phyloP scores from a whole-genome alignment of 768 basidiomycete genomes.

The Brasilioporus rufonigricans region DNA sequence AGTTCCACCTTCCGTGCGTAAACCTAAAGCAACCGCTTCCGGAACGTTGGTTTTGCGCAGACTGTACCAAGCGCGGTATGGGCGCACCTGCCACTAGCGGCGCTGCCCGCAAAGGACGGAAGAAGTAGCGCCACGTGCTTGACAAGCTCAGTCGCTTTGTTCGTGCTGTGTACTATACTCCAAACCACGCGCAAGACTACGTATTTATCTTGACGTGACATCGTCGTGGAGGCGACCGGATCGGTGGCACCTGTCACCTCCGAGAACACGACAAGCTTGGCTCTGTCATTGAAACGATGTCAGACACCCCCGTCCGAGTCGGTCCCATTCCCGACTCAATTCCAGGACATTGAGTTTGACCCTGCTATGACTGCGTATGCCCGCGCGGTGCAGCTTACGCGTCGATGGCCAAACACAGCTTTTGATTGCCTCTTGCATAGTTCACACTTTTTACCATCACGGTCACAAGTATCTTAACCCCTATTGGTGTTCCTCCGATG shows the following conservation, averaged over 20 bases:
- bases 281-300: background rate
- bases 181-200: background rate
- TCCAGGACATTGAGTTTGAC: background rate
- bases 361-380: background rate
- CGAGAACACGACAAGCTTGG: background rate
- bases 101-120: constrained; percentile 40
- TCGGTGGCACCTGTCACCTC: background rate
- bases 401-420: background rate
- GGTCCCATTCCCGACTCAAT: background rate
- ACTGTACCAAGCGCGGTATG: constrained; percentile 44
- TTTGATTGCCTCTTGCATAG: background rate
- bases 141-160: background rate
- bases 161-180: background rate
- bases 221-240: background rate
- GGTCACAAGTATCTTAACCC: constrained; percentile 2
- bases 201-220: constrained; percentile 1
- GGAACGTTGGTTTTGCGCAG: constrained; percentile 57
- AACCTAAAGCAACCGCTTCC: constrained; percentile 54
- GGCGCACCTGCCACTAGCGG: constrained; percentile 27
- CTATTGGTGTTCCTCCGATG: constrained; percentile 4
- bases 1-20: constrained; percentile 67
- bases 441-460: background rate
- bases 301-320: background rate
- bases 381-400: background rate
- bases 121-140: constrained; percentile 31